Conservation (phyloP, 139 green algal species). For the Picochlorum sp. region DNA sequence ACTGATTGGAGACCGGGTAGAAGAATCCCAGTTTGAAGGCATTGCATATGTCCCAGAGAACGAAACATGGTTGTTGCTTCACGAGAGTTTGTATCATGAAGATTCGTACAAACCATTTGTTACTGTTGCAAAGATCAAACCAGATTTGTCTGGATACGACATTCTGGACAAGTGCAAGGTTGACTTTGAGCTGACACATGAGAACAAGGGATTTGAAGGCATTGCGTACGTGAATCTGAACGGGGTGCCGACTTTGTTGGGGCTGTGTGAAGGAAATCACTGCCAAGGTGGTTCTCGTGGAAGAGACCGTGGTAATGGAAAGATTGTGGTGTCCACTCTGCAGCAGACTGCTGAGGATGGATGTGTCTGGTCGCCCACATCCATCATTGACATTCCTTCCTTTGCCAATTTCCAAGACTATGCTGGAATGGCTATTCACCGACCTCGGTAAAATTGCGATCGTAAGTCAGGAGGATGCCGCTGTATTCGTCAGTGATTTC, state of each 20-base stretch:
- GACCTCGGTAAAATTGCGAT: slow-evolving; percentile 15
- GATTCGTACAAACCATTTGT: slow-evolving; percentile 8
- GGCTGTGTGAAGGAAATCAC: slow-evolving; percentile 41
- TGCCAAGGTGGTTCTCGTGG: slow-evolving; percentile 27
- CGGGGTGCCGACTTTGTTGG: slow-evolving; percentile 26
- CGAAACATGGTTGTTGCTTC: slow-evolving; percentile 37
- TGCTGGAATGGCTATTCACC: slow-evolving; percentile 23
- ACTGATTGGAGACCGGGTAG: slow-evolving; percentile 8
- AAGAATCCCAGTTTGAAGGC: slow-evolving; percentile 21
- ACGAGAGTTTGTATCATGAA: slow-evolving; percentile 16
- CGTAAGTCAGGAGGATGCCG: slow-evolving; percentile 32
- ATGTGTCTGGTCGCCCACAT: slow-evolving; percentile 23
- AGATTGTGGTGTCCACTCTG: slow-evolving; percentile 22
- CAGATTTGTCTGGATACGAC: slow-evolving; percentile 13
- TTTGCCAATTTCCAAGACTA: slow-evolving; percentile 34
- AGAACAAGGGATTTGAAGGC: slow-evolving; percentile 26
- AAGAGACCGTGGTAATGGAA: slow-evolving; percentile 24
- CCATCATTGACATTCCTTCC: slow-evolving; percentile 17
- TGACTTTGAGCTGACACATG: slow-evolving; percentile 26
- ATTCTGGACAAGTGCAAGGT: slow-evolving; percentile 14
- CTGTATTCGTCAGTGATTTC: slow-evolving; percentile 35
- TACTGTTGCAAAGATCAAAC: slow-evolving; percentile 4
- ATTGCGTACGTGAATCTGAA: slow-evolving; percentile 7
- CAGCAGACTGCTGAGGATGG: slow-evolving; percentile 4
- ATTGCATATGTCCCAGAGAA: slow-evolving; percentile 24